Conservation (phyloP, 495 filamentous ascomycete genomes). For the Tuber magnatum region DNA sequence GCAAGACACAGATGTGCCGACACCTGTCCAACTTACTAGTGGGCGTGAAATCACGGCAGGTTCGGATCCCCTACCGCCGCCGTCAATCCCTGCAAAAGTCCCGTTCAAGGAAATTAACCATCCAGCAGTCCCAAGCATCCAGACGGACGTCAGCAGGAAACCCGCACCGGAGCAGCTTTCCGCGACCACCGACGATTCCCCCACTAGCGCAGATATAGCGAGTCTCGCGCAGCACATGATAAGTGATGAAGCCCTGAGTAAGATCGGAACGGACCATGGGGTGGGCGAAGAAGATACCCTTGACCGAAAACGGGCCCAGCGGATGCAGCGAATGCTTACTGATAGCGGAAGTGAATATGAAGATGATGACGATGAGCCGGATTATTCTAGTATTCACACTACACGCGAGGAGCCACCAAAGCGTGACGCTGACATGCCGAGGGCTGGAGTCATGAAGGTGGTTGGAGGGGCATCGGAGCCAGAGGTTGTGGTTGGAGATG, state of each 20-base stretch:
- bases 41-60: conserved; percentile 23
- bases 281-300: conserved; percentile 34
- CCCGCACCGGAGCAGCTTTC: conserved; percentile 50
- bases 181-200: conserved; percentile 42
- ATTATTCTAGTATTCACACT: conserved; percentile 46
- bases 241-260: conserved; percentile 58
- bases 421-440: conserved; percentile 54
- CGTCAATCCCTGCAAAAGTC: conserved; percentile 31
- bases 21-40: conserved; percentile 30
- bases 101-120: conserved; percentile 39
- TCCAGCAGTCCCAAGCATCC: conserved; percentile 44
- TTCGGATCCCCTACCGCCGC: conserved; percentile 22
- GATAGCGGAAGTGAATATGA: conserved; percentile 41
- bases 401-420: conserved; percentile 37
- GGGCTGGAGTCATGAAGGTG: conserved; percentile 75
- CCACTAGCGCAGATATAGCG: conserved; percentile 48
- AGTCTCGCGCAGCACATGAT: conserved; percentile 59
- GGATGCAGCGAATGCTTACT: conserved; percentile 34
- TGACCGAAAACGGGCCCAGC: conserved; percentile 29
- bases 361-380: conserved; percentile 41
- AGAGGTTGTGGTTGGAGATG: conserved; percentile 55
- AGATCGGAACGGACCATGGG: conserved; percentile 37
- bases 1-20: conserved; percentile 28
- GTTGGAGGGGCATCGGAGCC: conserved; percentile 55
- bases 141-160: conserved; percentile 55